Evolutionary conservation across 305 asterid species (phyloP), one percentile per base, ranked within the genome.

Genomic region (Fraxinus platypoda): DNA sequence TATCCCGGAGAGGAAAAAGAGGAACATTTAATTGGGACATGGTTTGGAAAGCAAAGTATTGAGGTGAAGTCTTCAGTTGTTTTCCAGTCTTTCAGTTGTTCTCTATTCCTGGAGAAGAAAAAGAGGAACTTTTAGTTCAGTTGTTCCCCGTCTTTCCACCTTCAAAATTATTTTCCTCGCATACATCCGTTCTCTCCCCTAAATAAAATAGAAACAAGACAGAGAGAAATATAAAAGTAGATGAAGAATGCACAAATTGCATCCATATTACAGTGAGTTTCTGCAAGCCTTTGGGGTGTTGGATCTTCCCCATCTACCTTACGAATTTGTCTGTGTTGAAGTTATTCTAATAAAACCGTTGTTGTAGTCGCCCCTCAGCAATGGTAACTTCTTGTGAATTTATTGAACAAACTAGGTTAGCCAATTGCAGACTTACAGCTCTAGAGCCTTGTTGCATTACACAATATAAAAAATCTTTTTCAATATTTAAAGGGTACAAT

Each of bases 31-130:
- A 89, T 93, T 34, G 97, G 97, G 84, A 88, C 97, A 35, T 95
- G 98, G 98, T 81, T 95, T 64, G 98, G 98, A 70, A 87, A 86
- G 84, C 87, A 87, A 75, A 95, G 98, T 85, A 80, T 88, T 72
- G 91, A 77, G 93, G 98, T 95, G 86, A 92, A 84, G 77, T 78
- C 68, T 74, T 81, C 62, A 13, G 76, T 43, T 81, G 68, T 64
- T 72, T 57, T 59, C 70, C 70, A 21, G 70, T 25, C 21, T 57
- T 57, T 57, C 68, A 57, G 68, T 57, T 57, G 68, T 57, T 38
- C 28, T 34, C 49, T n/a, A 35, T 34, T 73, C 64, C 64, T 52
- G 64, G 64, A 52, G 64, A 52, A 52, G 64, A 52, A 52, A 49
- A 52, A 52, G 64, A 52, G 64, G 64, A 52, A 52, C 64, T 52